These are phyloP conservation scores for Alternaria tenuissima DNA, from an alignment of 2,329 filamentous ascomycete genomes.

Conservation along the genomic window DNA sequence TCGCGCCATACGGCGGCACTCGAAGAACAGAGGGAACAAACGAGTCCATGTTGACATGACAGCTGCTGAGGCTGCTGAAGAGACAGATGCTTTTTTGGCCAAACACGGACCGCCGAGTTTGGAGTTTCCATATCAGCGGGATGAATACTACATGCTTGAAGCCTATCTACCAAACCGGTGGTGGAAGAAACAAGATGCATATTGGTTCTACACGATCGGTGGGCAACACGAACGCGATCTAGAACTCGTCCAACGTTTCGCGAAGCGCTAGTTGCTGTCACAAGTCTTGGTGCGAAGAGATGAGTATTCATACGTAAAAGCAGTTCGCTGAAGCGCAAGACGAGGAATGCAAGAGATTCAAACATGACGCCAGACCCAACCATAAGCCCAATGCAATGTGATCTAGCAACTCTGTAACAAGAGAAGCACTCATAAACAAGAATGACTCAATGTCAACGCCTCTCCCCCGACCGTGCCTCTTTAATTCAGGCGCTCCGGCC, in stretches of 20 bases:
- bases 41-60: constrained; percentile 58
- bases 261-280: constrained; percentile 16
- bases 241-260: constrained; percentile 34
- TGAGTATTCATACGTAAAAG: not conserved
- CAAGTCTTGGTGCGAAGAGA: not conserved
- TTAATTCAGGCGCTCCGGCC: constrained; percentile 5
- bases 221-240: constrained; percentile 54
- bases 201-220: constrained; percentile 60
- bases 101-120: constrained; percentile 60
- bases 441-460: not conserved
- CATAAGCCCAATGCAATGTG: not conserved
- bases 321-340: constrained; percentile 13
- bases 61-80: constrained; percentile 55
- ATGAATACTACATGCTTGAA: constrained; percentile 67
- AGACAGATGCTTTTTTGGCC: constrained; percentile 61
- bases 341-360: not conserved
- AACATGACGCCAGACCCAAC: not conserved
- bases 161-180: constrained; percentile 65
- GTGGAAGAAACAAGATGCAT: constrained; percentile 58
- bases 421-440: not conserved
- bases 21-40: constrained; percentile 59
- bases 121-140: constrained; percentile 64
- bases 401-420: not conserved
- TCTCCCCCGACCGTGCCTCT: constrained; percentile 3
- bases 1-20: constrained; percentile 57